phyloP scores from a whole-genome alignment of 2,329 filamentous ascomycete species.

The Phyllosticta ampelicida region DNA sequence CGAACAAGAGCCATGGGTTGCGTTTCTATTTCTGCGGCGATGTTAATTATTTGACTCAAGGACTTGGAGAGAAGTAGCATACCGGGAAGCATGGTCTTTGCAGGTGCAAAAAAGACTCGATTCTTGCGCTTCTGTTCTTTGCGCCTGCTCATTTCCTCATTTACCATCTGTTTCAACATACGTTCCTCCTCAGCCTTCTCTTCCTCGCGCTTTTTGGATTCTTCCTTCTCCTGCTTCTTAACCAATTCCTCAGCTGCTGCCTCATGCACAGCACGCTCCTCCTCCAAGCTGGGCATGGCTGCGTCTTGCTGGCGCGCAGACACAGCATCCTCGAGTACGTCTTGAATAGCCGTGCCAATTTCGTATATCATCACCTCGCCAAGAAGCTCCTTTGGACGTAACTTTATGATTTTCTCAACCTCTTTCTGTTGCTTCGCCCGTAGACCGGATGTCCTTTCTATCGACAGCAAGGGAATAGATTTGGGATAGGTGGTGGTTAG shows the following conservation, averaged over 20 bases:
- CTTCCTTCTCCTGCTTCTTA: conserved; percentile 31
- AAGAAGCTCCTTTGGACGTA: conserved; percentile 53
- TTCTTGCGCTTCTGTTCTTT: conserved; percentile 52
- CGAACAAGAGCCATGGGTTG: conserved; percentile 2
- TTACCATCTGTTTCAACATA: conserved; percentile 57
- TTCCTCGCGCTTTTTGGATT: conserved; percentile 31
- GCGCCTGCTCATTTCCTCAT: conserved; percentile 60
- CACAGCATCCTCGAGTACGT: conserved; percentile 77
- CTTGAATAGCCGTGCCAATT: conserved; percentile 49
- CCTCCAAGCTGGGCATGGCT: conserved; percentile 74
- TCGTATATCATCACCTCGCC: conserved; percentile 57
- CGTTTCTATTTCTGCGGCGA: conserved; percentile 54
- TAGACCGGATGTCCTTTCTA: conserved; percentile 55
- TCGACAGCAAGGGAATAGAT: conserved; percentile 59
- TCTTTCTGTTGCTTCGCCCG: conserved; percentile 61
- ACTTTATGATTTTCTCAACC: conserved; percentile 57
- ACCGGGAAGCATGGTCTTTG: background rate
- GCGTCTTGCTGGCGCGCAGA: conserved; percentile 62
- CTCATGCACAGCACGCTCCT: conserved; percentile 77
- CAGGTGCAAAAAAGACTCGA: conserved; percentile 28
- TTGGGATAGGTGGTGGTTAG: conserved; percentile 88
- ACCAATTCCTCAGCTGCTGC: conserved; percentile 54
- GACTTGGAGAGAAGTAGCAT: conserved; percentile 26
- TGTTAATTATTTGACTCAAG: conserved; percentile 61
- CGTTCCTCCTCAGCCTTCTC: conserved; percentile 57